Conservation (phyloP, 2,329 filamentous ascomycete species). For the Pseudogymnoascus sp. region DNA sequence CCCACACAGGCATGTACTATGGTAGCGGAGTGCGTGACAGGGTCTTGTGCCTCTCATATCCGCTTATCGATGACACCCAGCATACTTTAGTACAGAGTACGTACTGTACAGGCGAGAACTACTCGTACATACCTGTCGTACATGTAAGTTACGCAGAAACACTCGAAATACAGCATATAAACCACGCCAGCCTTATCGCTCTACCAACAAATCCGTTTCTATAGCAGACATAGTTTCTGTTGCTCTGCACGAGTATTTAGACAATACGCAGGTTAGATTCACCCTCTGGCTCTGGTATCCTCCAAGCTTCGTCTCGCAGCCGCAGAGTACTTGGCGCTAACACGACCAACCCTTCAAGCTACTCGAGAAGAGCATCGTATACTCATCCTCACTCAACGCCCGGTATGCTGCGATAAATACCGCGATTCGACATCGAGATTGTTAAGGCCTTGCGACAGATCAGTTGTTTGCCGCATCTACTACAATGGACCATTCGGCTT, state of each 20-base stretch:
- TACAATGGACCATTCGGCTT: slow-evolving; percentile 2
- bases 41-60: neutral
- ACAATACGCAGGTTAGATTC: neutral
- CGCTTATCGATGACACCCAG: slow-evolving; percentile 8
- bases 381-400: neutral
- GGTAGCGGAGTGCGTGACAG: neutral
- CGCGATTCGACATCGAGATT: neutral
- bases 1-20: neutral
- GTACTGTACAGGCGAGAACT: neutral
- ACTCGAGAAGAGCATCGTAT: neutral
- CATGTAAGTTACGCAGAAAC: neutral
- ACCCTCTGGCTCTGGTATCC: neutral
- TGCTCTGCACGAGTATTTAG: neutral
- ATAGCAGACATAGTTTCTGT: neutral
- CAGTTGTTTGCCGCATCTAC: neutral
- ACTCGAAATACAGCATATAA: neutral
- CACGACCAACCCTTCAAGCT: neutral
- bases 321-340: neutral
- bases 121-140: neutral
- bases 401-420: slow-evolving; percentile 6
- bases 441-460: neutral
- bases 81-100: neutral
- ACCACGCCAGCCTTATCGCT: neutral
- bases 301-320: neutral
- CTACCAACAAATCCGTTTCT: neutral